Percentiles rank a stretch among this genome's conserved stretches.
Conservation (phyloP, 768 basidiomycete genomes). For the Leucocoprinus leucothites region DNA sequence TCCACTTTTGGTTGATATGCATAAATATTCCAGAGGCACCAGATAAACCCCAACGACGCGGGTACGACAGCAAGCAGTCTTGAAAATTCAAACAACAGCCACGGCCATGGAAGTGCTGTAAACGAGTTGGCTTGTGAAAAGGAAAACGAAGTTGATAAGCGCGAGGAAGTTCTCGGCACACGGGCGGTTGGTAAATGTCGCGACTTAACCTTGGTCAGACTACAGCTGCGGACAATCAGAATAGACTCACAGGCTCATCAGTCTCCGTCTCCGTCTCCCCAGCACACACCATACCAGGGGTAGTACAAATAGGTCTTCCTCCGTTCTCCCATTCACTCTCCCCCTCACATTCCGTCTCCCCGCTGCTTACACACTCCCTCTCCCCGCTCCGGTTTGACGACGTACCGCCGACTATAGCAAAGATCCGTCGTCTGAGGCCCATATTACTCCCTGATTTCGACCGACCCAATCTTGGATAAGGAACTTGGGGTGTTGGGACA, state of each 20-base stretch:
- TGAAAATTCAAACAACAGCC: slow-evolving; percentile 66
- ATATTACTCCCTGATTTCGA: neutral
- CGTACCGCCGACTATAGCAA: neutral
- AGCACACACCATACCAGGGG: slow-evolving; percentile 54
- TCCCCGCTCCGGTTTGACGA: neutral
- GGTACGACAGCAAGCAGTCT: slow-evolving; percentile 73
- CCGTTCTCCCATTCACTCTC: slow-evolving; percentile 10
- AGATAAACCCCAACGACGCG: slow-evolving; percentile 61
- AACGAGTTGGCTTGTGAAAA: slow-evolving; percentile 31
- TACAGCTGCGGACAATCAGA: neutral
- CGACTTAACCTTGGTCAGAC: slow-evolving; percentile 35
- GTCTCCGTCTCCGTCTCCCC: slow-evolving; percentile 80
- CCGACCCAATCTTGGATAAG: neutral
- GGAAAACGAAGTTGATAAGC: neutral
- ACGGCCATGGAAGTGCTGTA: slow-evolving; percentile 28
- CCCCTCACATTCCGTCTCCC: neutral
- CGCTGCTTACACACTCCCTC: neutral
- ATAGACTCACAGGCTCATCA: slow-evolving; percentile 66
- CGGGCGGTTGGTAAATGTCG: slow-evolving; percentile 70
- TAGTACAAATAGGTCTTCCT: slow-evolving; percentile 56
- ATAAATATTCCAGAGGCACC: slow-evolving; percentile 55
- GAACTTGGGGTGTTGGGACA: neutral
- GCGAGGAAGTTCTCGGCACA: neutral
- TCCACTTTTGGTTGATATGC: slow-evolving; percentile 13
- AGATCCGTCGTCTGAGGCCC: slow-evolving; percentile 7